Evolutionary conservation across 768 basidiomycete species (phyloP), one percentile per base, ranked within the genome.

Genomic region (Filobasidium floriforme): DNA sequence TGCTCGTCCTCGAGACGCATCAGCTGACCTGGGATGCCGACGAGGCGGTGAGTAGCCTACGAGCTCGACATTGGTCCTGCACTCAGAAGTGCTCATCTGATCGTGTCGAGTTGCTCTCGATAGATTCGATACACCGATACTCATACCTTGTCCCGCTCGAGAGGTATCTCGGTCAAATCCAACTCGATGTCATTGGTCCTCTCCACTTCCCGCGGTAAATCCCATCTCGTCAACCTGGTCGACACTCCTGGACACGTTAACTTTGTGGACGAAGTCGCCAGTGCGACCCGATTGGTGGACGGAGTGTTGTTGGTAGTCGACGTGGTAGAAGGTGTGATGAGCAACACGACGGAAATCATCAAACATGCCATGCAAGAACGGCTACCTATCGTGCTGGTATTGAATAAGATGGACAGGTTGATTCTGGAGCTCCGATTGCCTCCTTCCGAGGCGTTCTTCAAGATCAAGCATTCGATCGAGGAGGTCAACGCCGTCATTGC

Each of bases 241-340:
- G 96, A 99, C 78, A 98, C 96, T 0, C 96, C 96, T 2, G 96
- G 96, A 41, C 96, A 99, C 73, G 90, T 93, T 67, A 98, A 98
- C 79, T 98, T 99, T 75, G 85, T 93, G n/a, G 96, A 99, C 74
- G 96, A 99, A 79, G 92, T 92, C 24, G 93, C 92, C 1, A 85
- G 88, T 7, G 83, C 90, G 9, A 85, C 93, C 65, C 85, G 96
- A 52, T 80, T 97, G 44, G 87, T 85, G 19, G 96, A 99, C 75
- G 96, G 96, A 41, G 86, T 96, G 54, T 79, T 98, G 0, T 80
- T 99, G 26, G 93, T 98, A 0, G 93, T 99, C 2, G 96, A 99
- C 73, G 96, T 90, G n/a, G 89, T 98, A 5, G 96, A 98, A 81
- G 96, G 96, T 72, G 94, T 94, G 69, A 94, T 98, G 92, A 88